Evolutionary conservation across 306 rosid species (phyloP), one percentile per base, ranked within the genome.

Genomic region (Prosopis cineraria): DNA sequence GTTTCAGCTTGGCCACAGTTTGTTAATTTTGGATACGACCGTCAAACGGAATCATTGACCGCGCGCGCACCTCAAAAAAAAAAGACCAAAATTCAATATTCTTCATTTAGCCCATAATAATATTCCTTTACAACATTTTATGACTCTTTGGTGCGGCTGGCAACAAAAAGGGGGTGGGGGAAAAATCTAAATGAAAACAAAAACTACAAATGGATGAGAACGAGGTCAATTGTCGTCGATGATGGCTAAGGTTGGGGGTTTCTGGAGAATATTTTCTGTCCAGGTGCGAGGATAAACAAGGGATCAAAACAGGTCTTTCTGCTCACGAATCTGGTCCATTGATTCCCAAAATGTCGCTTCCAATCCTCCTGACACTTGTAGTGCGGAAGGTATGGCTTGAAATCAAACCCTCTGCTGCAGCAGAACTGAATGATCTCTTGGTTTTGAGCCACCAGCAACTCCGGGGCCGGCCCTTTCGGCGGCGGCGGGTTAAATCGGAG

Each of bases 311-410:
- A 16, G 11, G 71, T 75, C 74, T 95, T 95, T 62, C 90, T 81
- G 11, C 88, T 78, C 0, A 84, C 39, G 43, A 92, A 92, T 83
- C 85, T 88, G 8, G 84, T 14, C 98, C 98, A 94, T 19, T 80
- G 85, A 30, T 87, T 84, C 27, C 97, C 97, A 41, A 84, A 94
- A 79, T 94, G 98, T 52, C 80, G 81, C 86, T 85, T 86, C 98
- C 98, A 94, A 3, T 83, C 90, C 19, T 92, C 92, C 41, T 79
- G 81, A 1, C 92, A 84, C 50, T 75, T 75, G 78, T 94, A 90
- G 78, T 94, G 98, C 67, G 98, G 98, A 13, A 94, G 88, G 75
- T 94, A 94, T 3, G 86, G 69, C 87, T 92, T 94, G 87, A 92
- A 94, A 85, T 94, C 91, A 20, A 87, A 84, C 40, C 82, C 87